A percentile compares a stretch with the other conserved stretches of the same genome.
Evolutionary conservation across 2,329 filamentous ascomycete genomes (phyloP).

Genomic region (Diaporthe sp.): DNA sequence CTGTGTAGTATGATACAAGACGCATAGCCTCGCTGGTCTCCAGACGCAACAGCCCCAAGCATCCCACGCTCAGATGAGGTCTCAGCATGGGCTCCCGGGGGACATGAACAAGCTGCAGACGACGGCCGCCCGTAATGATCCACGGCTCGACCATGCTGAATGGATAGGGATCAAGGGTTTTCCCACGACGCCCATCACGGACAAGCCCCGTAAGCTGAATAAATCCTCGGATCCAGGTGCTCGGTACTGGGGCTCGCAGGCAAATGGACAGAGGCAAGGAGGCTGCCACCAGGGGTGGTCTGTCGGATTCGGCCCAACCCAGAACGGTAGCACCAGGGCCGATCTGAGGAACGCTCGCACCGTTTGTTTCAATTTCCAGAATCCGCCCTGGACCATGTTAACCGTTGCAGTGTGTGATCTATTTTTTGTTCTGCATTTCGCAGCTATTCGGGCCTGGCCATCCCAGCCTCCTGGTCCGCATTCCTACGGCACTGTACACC

Average conservation of each 20-base stretch:
- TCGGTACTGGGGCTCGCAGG: conserved; percentile 27
- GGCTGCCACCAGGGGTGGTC: conserved; percentile 25
- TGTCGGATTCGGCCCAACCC: background rate
- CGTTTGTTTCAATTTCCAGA: conserved; percentile 33
- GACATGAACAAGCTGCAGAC: conserved; percentile 25
- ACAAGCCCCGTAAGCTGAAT: conserved; percentile 27
- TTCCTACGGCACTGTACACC: background rate
- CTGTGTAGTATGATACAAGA: conserved; percentile 13
- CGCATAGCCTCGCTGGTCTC: conserved; percentile 33
- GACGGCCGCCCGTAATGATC: conserved; percentile 18
- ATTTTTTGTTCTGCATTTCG: conserved; percentile 30
- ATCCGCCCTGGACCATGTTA: conserved; percentile 23
- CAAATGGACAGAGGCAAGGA: conserved; percentile 3
- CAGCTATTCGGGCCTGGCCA: background rate
- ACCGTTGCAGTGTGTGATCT: conserved; percentile 21
- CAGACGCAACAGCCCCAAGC: conserved; percentile 22
- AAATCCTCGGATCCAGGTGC: conserved; percentile 33
- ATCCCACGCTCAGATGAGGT: conserved; percentile 29
- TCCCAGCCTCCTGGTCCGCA: conserved; percentile 23
- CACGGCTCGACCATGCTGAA: background rate
- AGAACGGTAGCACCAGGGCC: conserved; percentile 17
- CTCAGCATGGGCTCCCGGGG: conserved; percentile 22
- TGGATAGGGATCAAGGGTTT: conserved; percentile 22
- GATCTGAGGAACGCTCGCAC: conserved; percentile 13
- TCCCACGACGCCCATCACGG: conserved; percentile 1